phyloP scores from a whole-genome alignment of 495 filamentous ascomycete genomes.

The Penicillium ucsense region DNA sequence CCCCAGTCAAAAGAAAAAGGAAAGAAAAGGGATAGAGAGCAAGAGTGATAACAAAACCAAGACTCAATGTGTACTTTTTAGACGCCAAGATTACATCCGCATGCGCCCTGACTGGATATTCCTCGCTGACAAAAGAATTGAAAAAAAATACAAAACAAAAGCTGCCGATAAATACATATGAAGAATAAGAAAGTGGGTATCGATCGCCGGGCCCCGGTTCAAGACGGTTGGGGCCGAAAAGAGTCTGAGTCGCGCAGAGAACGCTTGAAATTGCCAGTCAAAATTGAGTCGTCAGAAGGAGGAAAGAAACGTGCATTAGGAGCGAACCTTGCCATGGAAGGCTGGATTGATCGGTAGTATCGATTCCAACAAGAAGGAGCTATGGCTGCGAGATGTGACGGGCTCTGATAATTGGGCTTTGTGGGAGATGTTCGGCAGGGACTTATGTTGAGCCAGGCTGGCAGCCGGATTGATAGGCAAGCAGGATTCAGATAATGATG shows the following conservation, averaged over 20 bases:
- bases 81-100: conserved; percentile 20
- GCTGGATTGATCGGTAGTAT: conserved; percentile 31
- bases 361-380: conserved; percentile 20
- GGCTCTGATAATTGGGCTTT: background rate
- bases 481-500: conserved; percentile 3
- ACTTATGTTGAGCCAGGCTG: conserved; percentile 5
- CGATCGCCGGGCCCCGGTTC: conserved; percentile 14
- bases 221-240: conserved; percentile 9
- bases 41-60: background rate
- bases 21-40: conserved; percentile 3
- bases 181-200: conserved; percentile 21
- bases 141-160: conserved; percentile 7
- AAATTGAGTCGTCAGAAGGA: too few species aligned
- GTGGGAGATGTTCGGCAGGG: background rate
- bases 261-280: background rate
- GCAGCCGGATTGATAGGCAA: conserved; percentile 23
- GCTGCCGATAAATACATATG: conserved; percentile 21
- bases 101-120: conserved; percentile 15
- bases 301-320: too few species aligned
- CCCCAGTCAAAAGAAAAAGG: conserved; percentile 5
- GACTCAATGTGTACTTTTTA: conserved; percentile 8
- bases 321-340: conserved; percentile 4
- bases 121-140: conserved; percentile 10
- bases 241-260: conserved; percentile 8
- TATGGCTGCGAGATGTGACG: background rate